Base-by-base conservation (phyloP, 768 basidiomycete genomes). In the Tricholoma terreum region DNA sequence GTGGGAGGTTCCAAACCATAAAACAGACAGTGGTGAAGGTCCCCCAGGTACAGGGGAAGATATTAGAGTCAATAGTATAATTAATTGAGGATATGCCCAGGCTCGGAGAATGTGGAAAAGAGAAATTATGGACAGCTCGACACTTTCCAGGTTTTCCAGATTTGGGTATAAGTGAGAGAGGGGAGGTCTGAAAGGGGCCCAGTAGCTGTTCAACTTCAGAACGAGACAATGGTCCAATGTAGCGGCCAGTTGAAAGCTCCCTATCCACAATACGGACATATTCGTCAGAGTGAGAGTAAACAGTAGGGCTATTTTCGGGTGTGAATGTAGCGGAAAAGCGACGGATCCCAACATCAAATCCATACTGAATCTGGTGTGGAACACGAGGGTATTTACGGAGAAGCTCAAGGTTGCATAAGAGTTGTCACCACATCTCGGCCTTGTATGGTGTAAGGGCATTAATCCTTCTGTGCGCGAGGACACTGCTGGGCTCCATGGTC, bases 401-500 rank as follows among this genome's bases (percentile, higher is more conserved):
- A n/a, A n/a, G n/a, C n/a, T n/a, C 59, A 3, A 50, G 35, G 0
- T 11, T 27, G 0, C 2, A 1, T 1, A 72, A 62, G 0, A 35
- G 40, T 0, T 3, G 0, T 2, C 59, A 36, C 71, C 69, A 72
- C 0, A 14, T 40, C 0, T 58, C 48, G 0, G 57, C 17, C 0
- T 54, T 52, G 35, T 66, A 62, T 0, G 67, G 71, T 0, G 68
- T 65, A 22, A 50, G 19, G 0, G 66, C 46, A 0, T 59, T 50
- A 56, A 0, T 42, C 57, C 31, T 59, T 69, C 65, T 69, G 56
- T 10, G 64, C 65, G 12, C 55, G 59, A 70, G 63, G 58, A 43
- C 71, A 73, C 1, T 22, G 17, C 24, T 63, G 58, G 51, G 71
- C 69, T 34, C 71, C 64, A 22, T 73, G 71, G 19, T 43, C 10